Base-by-base conservation (phyloP, 257 asterid species). In the Nicotiana knightiana region DNA sequence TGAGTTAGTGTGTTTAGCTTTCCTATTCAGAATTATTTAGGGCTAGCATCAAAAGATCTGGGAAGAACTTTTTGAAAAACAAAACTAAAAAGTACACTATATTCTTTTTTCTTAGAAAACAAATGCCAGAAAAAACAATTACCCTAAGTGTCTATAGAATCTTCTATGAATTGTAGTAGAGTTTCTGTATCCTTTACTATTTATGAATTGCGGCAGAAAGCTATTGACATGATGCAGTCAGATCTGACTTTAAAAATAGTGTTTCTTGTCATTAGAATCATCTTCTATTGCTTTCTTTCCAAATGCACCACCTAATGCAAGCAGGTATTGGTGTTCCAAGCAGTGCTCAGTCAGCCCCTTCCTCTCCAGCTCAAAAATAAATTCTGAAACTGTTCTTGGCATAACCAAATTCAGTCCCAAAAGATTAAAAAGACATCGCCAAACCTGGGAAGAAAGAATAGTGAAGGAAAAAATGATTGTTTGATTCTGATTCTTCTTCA, bases 401-500 rank as follows among this genome's bases (percentile, higher is more conserved):
- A 39, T 67, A n/a, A 37, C 3, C 55, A 3, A 10, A 35, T 67
- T 35, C 76, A 67, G 76, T 67, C 55, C 76, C 55, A 37, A 37
- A 37, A 67, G 55, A 37, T 43, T 21, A 30, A 53, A 53, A 53
- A 39, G 6, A 21, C 58, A 11, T 21, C 11, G 24, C 78, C 78
- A 21, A 43, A 70, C 58, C 12, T 21, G 78, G 13, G 26, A 70
- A 11, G 35, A 70, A 5, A 70, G 59, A 21, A 12, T 10, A 11
- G n/a, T 70, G 77, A 70, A 21, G 58, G 77, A 43, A 70, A 32
- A 21, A 21, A 43, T 16, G 17, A 43, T 70, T 21, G 77, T 39
- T 68, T 43, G 77, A 70, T 70, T 70, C 37, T 68, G 77, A 43
- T 70, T 70, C 58, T 43, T 70, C 77, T 70, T 35, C 12, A 43